Evolutionary conservation across 768 basidiomycete genomes (phyloP), one percentile per base, ranked within the genome.

Genomic region (Megacollybia marginata): DNA sequence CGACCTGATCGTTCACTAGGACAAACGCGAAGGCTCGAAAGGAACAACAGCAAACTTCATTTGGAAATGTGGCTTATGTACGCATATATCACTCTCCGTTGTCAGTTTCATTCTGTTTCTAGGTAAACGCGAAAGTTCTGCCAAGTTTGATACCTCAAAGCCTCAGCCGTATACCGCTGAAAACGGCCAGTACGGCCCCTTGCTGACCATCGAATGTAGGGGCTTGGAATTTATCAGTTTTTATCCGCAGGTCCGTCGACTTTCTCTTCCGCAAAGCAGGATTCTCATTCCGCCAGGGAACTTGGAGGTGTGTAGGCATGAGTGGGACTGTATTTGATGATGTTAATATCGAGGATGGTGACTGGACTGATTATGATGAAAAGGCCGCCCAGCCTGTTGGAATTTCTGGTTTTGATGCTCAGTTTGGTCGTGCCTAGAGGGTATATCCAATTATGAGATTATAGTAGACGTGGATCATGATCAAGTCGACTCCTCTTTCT

Each of bases 361-460:
- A 83, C 62, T 95, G 92, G 92, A 78, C 72, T 11, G 92, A 93
- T 57, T 95, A 95, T 56, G 92, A 95, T 56, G 92, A 95, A 64
- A 91, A 92, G 88, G 72, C 75, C 12, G 69, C 70, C 16, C 62
- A 76, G 13, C 83, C 88, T 4, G 88, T 92, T 13, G 74, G 82
- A 9, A 71, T 93, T n/a, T 85, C 81, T 36, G 72, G 76, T 6
- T 63, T 92, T 36, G 71, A 78, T 57, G 80, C 82, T 56, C 62
- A 72, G 52, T 91, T 90, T 82, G 72, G 68, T 47, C 75, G 85
- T 57, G 88, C 85, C 43, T 82, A 60, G 68, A 19, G 19, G 15
- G 38, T 3, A 6, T 28, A 6, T 28, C 23, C 23, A 28, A 28
- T 28, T 28, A 28, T 6, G 23, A 28, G 23, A 28, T 28, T 28